phyloP scores from a whole-genome alignment of 192 early-diverging fungal genomes.

The Paraglomus occultum region DNA sequence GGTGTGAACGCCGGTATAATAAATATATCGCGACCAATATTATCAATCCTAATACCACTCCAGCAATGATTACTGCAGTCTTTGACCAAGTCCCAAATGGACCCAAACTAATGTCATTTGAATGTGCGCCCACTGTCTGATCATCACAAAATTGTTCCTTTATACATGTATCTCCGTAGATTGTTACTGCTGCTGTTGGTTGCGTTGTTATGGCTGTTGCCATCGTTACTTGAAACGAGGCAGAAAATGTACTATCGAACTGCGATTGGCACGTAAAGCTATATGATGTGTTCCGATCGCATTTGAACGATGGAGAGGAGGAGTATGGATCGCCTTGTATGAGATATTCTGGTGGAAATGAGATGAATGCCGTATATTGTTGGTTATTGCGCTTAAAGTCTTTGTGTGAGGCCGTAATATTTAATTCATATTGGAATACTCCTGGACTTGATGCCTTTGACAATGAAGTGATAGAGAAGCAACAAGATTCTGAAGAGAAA shows the following conservation, averaged over 20 bases:
- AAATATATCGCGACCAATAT: not conserved
- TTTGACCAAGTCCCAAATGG: slow-evolving; percentile 20
- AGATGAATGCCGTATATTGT: not conserved
- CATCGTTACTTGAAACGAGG: not conserved
- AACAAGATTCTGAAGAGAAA: too few relatives aligned
- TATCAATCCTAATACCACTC: not conserved
- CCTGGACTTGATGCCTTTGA: too few relatives aligned
- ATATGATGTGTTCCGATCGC: not conserved
- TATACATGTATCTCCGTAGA: slow-evolving; percentile 13
- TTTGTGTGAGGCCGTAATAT: slow-evolving; percentile 11
- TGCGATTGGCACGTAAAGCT: not conserved
- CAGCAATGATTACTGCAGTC: slow-evolving; percentile 4
- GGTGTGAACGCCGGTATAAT: not conserved
- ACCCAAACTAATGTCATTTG: not conserved
- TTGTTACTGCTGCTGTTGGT: not conserved
- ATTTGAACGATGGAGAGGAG: not conserved
- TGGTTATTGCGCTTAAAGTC: not conserved
- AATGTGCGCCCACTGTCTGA: not conserved
- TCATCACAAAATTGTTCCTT: not conserved
- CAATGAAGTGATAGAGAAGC: too few relatives aligned
- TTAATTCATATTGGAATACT: not conserved
- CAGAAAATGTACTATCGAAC: not conserved
- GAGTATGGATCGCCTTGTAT: not conserved
- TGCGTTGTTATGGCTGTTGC: not conserved
- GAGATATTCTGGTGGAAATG: not conserved